These are phyloP conservation scores for Casaregolazyma suthepensis DNA, from an alignment of 1,139 yeast species.

Conservation along the genomic window DNA sequence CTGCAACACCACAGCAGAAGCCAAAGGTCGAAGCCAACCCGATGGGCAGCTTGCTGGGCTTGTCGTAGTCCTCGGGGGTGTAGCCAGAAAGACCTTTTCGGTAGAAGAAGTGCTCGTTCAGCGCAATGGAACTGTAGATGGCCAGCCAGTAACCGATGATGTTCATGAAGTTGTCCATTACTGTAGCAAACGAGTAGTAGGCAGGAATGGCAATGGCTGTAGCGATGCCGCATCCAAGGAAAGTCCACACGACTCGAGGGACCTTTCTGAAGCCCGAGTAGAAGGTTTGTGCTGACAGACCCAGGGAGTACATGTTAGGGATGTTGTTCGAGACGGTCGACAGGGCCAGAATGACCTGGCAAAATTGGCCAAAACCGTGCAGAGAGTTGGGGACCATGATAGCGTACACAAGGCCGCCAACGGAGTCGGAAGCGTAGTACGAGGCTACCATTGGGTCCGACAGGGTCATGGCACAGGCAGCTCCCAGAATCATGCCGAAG, in stretches of 20 bases:
- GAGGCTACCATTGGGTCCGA: slow-evolving; percentile 42
- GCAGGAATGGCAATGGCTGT: slow-evolving; percentile 88
- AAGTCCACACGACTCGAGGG: slow-evolving; percentile 80
- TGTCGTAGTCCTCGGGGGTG: slow-evolving; percentile 55
- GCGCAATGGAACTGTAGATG: slow-evolving; percentile 65
- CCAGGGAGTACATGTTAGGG: slow-evolving; percentile 89
- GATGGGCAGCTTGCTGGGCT: slow-evolving; percentile 54
- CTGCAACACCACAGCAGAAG: slow-evolving; percentile 77
- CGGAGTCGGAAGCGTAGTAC: slow-evolving; percentile 47
- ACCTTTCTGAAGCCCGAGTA: slow-evolving; percentile 65
- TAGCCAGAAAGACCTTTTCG: slow-evolving; percentile 48
- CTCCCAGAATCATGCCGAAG: slow-evolving; percentile 76
- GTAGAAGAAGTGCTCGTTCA: slow-evolving; percentile 76
- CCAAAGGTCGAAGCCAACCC: slow-evolving; percentile 76
- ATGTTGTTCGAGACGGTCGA: slow-evolving; percentile 86
- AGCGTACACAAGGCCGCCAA: slow-evolving; percentile 80
- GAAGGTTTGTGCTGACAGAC: slow-evolving; percentile 75
- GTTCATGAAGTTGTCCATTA: slow-evolving; percentile 83
- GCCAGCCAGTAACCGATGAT: slow-evolving; percentile 87
- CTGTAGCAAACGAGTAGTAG: slow-evolving; percentile 61
- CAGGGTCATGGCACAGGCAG: slow-evolving; percentile 75
- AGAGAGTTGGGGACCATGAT: slow-evolving; percentile 72
- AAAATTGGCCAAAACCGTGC: slow-evolving; percentile 85
- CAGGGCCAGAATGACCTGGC: slow-evolving; percentile 74
- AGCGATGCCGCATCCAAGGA: slow-evolving; percentile 66